Evolutionary conservation across 2,329 filamentous ascomycete species (phyloP), one percentile per base, ranked within the genome.

Genomic region (Microdochium paspali): DNA sequence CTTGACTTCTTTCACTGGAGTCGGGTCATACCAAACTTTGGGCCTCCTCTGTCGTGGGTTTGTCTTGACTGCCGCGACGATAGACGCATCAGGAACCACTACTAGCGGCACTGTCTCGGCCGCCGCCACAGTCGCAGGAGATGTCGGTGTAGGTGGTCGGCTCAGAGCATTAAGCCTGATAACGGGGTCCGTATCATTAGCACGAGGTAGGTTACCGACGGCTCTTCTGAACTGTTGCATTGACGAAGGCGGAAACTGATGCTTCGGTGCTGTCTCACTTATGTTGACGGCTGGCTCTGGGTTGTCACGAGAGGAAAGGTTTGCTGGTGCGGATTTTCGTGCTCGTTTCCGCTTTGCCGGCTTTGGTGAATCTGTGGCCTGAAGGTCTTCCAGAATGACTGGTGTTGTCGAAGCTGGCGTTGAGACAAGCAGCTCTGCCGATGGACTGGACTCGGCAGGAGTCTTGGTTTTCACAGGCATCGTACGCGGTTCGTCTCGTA

Each of bases 51-150:
- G 62, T 21, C 72, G 67, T 5, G 67, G 67, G 32, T 73, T 69
- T 10, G 63, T 62, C 56, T 79, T 79, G 49, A 79, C 74, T 1
- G 73, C 70, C 9, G 68, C 65, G 3, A 71, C 59, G n/a, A 79
- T 78, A 3, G 76, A 76, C 49, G 59, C 68, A 10, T 47, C 46
- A 10, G 50, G 44, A 9, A 32, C 26, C 26, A 49, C 44, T 40
- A 46, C 24, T 24, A 49, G 10, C 46, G 47, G 4, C 53, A 50
- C 10, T 35, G 32, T 10, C 18, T 21, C n/a, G 18, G 23, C 21
- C 10, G n/a, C 31, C 12, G 15, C 15, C 26, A 23, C 6, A 31
- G 10, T 26, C 15, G 30, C 24, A 30, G 10, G 24, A 6, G 25
- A n/a, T 28, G 28, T 26, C 10, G 40, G 42, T 31, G 44, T n/a